Base-by-base conservation (phyloP, 768 basidiomycete species). In the Porphyrellus cyaneotinctus region DNA sequence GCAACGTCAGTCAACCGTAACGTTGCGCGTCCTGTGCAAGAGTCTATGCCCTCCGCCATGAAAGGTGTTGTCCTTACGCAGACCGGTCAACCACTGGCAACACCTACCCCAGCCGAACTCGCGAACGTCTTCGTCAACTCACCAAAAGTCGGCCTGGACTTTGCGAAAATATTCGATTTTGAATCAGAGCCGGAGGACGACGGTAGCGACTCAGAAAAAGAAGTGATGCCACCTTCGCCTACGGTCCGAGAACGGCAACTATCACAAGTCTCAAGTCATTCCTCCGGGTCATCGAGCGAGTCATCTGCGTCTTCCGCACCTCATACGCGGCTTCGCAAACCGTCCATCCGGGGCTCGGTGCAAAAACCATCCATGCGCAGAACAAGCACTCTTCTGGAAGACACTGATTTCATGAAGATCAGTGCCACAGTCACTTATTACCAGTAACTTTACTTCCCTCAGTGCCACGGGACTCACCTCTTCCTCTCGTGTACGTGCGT, bases 41-140 rank as follows among this genome's bases (percentile, higher is more conserved):
- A 74, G 12, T 65, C 58, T 22, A 52, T 60, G n/a, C 63, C 59
- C 23, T 82, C 80, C 4, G 84, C 84, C 1, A 86, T 86, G 84
- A 85, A 85, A 64, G 84, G 91, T 3, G 87, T 93, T 35, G 76
- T 93, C 28, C 74, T 91, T 33, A 91, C 91, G 0, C 74, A 84
- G 9, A 91, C 91, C 0, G 90, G 91, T 9, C 83, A 91, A 63
- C 73, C 77, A 2, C 73, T 92, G 8, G 75, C 80, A 4, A 93
- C 90, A 13, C 90, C 90, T 1, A 75, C 79, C 2, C 86, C 85
- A 0, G 72, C 76, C 0, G 85, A 87, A 61, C 74, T 91, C 0
- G 78, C 78, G 3, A 82, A 79, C 32, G 74, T 90, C 2, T 87
- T 91, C 60, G 76, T 81, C 28, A 76, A 78, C 37, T 85, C 84